These are phyloP conservation scores for Gossypium longicalyx DNA, from an alignment of 345 rosid genomes.

Conservation along the genomic window DNA sequence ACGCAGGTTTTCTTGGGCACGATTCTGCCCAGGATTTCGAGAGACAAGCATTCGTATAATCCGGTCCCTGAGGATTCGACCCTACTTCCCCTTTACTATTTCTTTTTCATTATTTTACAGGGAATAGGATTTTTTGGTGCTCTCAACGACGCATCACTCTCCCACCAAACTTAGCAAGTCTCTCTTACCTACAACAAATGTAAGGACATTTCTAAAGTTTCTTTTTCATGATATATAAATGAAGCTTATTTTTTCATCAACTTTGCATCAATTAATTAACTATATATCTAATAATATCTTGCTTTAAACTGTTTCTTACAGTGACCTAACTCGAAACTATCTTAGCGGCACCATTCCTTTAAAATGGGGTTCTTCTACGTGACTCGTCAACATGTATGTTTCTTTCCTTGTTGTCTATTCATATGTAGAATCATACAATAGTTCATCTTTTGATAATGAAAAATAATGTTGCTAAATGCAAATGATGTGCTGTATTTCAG, in stretches of 20 bases:
- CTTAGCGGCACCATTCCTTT: neutral
- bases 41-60: no score
- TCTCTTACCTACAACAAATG: slow-evolving; percentile 42
- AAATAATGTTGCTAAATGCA: neutral
- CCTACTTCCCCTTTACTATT: no score
- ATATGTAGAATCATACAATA: no score
- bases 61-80: no score
- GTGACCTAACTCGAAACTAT: neutral
- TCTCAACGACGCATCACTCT: no score
- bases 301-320: neutral
- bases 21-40: no score
- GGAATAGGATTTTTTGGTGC: no score
- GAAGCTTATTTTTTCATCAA: no score
- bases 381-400: neutral
- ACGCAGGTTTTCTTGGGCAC: no score
- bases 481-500: slow-evolving; percentile 21
- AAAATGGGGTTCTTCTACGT: neutral
- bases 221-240: neutral
- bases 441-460: no score
- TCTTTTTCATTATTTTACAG: no score
- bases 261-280: neutral
- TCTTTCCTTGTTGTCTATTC: neutral
- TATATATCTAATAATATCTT: neutral
- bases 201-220: neutral
- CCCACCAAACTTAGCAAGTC: slow-evolving; percentile 25